These are phyloP conservation scores for Gymnopus androsaceus DNA, from an alignment of 1,284 basidiomycete species.

Conservation along the genomic window DNA sequence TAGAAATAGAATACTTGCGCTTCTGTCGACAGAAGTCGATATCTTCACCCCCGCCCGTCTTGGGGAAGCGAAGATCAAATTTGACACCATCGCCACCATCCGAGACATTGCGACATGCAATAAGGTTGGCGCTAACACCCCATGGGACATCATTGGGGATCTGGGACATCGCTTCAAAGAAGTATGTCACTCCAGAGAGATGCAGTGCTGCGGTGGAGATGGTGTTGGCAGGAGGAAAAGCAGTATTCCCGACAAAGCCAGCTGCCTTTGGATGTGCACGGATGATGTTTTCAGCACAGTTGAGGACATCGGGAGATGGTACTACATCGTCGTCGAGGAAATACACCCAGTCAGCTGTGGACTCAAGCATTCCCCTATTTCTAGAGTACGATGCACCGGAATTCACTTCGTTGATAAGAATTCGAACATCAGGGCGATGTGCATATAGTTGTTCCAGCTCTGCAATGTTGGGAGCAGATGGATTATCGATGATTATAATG, in stretches of 20 bases:
- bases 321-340: slow-evolving; percentile 63
- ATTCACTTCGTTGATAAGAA: slow-evolving; percentile 46
- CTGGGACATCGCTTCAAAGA: slow-evolving; percentile 62
- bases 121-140: slow-evolving; percentile 64
- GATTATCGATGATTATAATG: slow-evolving; percentile 61
- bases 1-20: slow-evolving; percentile 37
- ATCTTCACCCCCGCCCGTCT: slow-evolving; percentile 66
- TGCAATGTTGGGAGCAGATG: slow-evolving; percentile 38
- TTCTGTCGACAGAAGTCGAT: slow-evolving; percentile 61
- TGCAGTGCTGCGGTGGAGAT: slow-evolving; percentile 58
- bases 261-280: slow-evolving; percentile 47
- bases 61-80: slow-evolving; percentile 53
- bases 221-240: slow-evolving; percentile 48
- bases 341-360: slow-evolving; percentile 48
- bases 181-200: slow-evolving; percentile 57
- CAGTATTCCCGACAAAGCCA: slow-evolving; percentile 54
- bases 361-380: slow-evolving; percentile 50
- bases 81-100: slow-evolving; percentile 47
- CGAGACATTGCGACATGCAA: slow-evolving; percentile 46
- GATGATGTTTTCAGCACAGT: slow-evolving; percentile 49
- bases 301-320: slow-evolving; percentile 45
- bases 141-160: slow-evolving; percentile 52
- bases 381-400: slow-evolving; percentile 50
- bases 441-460: slow-evolving; percentile 39
- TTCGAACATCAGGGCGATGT: slow-evolving; percentile 47